These are phyloP conservation scores for Vitellaria paradoxa DNA, from an alignment of 179 eudicot species.

Conservation along the genomic window DNA sequence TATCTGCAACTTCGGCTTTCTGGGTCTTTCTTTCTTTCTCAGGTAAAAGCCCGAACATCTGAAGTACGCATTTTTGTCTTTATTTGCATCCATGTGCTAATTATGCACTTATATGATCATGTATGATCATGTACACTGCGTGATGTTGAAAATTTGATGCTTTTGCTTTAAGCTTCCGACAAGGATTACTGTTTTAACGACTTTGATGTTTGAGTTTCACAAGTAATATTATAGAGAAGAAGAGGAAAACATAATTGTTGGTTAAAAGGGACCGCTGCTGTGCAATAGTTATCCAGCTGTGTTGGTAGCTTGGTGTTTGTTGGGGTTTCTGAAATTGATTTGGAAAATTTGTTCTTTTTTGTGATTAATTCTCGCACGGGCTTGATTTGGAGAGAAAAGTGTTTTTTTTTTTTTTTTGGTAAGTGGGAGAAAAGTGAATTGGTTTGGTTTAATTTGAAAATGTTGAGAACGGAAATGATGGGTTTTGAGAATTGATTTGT, in stretches of 20 bases:
- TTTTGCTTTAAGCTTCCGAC: constrained; percentile 28
- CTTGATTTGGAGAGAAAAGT: background rate
- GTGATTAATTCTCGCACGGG: background rate
- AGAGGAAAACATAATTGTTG: too few relatives aligned
- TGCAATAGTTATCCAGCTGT: background rate
- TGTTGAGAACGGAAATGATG: constrained; percentile 9
- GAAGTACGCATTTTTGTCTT: background rate
- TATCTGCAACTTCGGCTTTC: constrained; percentile 12
- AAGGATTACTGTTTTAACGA: constrained; percentile 19
- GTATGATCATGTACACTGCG: background rate
- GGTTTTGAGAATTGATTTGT: background rate
- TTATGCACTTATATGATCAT: background rate
- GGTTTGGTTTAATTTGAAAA: constrained; percentile 7
- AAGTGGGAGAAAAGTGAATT: background rate
- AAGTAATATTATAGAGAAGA: background rate
- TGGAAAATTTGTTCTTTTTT: background rate
- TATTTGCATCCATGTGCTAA: background rate
- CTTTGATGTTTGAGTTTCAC: constrained; percentile 3
- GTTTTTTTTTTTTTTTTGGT: too few relatives aligned
- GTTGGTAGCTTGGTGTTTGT: background rate
- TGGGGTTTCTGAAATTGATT: background rate
- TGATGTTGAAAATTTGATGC: constrained; percentile 12
- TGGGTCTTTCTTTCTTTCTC: constrained; percentile 10
- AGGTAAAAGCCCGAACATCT: background rate
- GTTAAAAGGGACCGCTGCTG: background rate